Percentiles rank a stretch among this genome's conserved stretches.
phyloP scores from a whole-genome alignment of 352 stramenopile genomes.

The Saprolegnia parasitica region DNA sequence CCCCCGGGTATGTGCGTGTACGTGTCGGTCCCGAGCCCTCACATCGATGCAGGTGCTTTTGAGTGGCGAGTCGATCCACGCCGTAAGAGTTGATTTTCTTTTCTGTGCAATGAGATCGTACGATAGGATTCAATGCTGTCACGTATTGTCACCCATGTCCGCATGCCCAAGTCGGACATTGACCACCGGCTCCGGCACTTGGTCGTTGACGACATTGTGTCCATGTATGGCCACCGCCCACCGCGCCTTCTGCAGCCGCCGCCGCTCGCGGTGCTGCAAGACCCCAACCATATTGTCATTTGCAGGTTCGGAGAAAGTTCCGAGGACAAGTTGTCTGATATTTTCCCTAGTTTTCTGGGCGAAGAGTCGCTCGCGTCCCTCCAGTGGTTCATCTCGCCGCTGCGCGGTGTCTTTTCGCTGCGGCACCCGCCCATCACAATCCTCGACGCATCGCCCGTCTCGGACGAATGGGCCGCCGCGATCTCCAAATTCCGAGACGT shows the following conservation, averaged over 20 bases:
- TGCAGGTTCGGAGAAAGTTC: constrained; percentile 38
- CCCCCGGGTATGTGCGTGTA: background rate
- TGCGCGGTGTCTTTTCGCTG: constrained; percentile 47
- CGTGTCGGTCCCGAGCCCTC: background rate
- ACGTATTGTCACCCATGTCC: constrained; percentile 1
- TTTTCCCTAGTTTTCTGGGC: constrained; percentile 45
- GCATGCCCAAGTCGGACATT: background rate
- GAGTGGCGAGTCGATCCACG: background rate
- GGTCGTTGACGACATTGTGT: background rate
- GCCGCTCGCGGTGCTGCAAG: constrained; percentile 50
- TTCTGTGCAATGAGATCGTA: background rate
- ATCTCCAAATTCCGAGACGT: constrained; percentile 58
- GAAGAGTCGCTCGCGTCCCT: constrained; percentile 69
- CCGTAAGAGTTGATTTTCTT: background rate
- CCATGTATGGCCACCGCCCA: background rate
- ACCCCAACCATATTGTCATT: constrained; percentile 69
- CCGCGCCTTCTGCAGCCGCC: constrained; percentile 43
- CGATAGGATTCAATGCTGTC: constrained; percentile 14
- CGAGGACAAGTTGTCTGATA: too few species aligned
- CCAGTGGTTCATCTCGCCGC: constrained; percentile 68
- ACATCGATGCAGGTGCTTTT: background rate
- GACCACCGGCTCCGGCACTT: background rate
- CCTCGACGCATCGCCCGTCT: constrained; percentile 61
- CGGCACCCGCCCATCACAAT: constrained; percentile 72
- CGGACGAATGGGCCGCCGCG: constrained; percentile 42